A percentile compares a stretch with the other conserved stretches of the same genome.
Conservation (phyloP, 192 early-diverging fungal genomes). For the Entomortierella beljakovae region DNA sequence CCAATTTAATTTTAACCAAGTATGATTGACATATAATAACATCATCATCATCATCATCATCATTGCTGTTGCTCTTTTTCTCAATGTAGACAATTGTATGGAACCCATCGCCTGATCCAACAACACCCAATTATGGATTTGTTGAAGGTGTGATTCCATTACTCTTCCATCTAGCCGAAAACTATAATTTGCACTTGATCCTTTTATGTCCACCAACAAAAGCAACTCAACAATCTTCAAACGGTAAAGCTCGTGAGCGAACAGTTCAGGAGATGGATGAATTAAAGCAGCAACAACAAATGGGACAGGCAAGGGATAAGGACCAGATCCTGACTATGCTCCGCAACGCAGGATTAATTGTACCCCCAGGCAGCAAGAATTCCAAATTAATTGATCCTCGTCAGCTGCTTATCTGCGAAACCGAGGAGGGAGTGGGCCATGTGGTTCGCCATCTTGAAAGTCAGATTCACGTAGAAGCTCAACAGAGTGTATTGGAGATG, state of each 20-base stretch:
- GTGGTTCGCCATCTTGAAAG: conserved; percentile 78
- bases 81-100: conserved; percentile 74
- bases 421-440: conserved; percentile 73
- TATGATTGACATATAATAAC: not conserved
- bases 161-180: conserved; percentile 61
- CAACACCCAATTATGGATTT: conserved; percentile 78
- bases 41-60: too few relatives aligned
- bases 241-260: conserved; percentile 15
- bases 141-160: conserved; percentile 65
- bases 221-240: conserved; percentile 1
- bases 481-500: conserved; percentile 43
- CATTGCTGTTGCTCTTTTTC: conserved; percentile 1
- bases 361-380: conserved; percentile 16
- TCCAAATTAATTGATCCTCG: conserved; percentile 66
- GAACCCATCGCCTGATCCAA: conserved; percentile 80
- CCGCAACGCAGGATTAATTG: conserved; percentile 52
- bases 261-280: conserved; percentile 44
- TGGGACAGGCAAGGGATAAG: conserved; percentile 66
- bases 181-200: conserved; percentile 69
- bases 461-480: conserved; percentile 74
- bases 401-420: conserved; percentile 77
- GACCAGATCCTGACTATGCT: conserved; percentile 64
- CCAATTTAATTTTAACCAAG: not conserved
- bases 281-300: conserved; percentile 30
- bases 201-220: conserved; percentile 58